phyloP scores from a whole-genome alignment of 768 basidiomycete species.

The Boletus patriciae region DNA sequence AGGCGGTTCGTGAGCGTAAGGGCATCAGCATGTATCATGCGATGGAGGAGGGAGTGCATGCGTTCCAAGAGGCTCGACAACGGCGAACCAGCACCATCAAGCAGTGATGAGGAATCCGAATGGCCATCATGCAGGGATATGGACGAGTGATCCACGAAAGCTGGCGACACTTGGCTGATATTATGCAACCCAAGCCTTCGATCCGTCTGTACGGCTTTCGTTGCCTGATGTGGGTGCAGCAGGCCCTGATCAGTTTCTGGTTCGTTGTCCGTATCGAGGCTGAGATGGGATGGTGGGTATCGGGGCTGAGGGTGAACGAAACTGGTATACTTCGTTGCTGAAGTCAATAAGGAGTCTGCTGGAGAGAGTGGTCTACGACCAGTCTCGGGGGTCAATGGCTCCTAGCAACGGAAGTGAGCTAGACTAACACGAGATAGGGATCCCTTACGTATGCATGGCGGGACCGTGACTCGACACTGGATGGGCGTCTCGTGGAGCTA shows the following conservation, averaged over 20 bases:
- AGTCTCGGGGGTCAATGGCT: slow-evolving; percentile 49
- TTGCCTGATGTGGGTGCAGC: slow-evolving; percentile 46
- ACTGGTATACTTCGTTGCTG: slow-evolving; percentile 28
- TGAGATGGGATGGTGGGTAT: slow-evolving; percentile 30
- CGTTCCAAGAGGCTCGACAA: slow-evolving; percentile 63
- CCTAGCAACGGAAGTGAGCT: slow-evolving; percentile 28
- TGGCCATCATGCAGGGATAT: slow-evolving; percentile 56
- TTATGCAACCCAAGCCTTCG: slow-evolving; percentile 30
- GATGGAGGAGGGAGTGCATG: slow-evolving; percentile 59
- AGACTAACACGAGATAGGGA: not conserved
- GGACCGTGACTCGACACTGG: slow-evolving; percentile 36
- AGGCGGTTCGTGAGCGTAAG: slow-evolving; percentile 85
- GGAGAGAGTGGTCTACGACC: slow-evolving; percentile 44
- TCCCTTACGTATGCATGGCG: slow-evolving; percentile 36
- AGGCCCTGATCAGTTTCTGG: slow-evolving; percentile 35
- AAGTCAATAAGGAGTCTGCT: slow-evolving; percentile 33
- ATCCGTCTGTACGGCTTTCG: slow-evolving; percentile 72
- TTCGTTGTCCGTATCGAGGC: slow-evolving; percentile 48
- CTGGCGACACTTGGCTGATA: slow-evolving; percentile 37
- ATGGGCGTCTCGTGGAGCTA: slow-evolving; percentile 31
- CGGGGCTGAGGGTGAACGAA: slow-evolving; percentile 22
- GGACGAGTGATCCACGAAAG: slow-evolving; percentile 37
- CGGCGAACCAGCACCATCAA: slow-evolving; percentile 49
- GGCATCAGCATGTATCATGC: slow-evolving; percentile 75
- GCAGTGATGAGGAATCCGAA: slow-evolving; percentile 75